Evolutionary conservation across 2,329 filamentous ascomycete genomes (phyloP).

Genomic region (Trichoderma sp.): DNA sequence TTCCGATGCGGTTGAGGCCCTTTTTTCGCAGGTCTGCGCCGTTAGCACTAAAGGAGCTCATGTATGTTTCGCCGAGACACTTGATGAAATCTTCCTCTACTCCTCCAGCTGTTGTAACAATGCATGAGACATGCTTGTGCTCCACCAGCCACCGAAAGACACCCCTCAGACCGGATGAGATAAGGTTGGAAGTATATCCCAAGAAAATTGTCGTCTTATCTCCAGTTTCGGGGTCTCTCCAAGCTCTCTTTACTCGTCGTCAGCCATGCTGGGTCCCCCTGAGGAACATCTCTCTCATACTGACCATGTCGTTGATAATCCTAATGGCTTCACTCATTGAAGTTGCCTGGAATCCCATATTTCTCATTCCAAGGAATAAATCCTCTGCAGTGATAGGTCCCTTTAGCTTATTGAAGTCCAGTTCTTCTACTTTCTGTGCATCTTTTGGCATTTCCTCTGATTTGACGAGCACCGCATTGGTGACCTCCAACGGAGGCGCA

Average conservation of each 20-base stretch:
- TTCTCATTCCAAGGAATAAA: constrained; percentile 74
- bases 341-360: constrained; percentile 73
- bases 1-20: constrained; percentile 93
- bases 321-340: constrained; percentile 82
- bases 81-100: constrained; percentile 99
- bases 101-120: constrained; percentile 93
- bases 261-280: background rate
- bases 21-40: constrained; percentile 77
- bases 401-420: constrained; percentile 85
- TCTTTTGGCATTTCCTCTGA: constrained; percentile 79
- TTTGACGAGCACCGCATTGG: constrained; percentile 78
- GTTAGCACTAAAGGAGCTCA: constrained; percentile 76
- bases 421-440: constrained; percentile 78
- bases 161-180: constrained; percentile 90
- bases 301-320: constrained; percentile 95
- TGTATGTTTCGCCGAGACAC: constrained; percentile 90
- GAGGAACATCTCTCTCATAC: constrained; percentile 22
- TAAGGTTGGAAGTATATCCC: constrained; percentile 95
- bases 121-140: constrained; percentile 86
- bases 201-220: constrained; percentile 90
- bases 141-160: constrained; percentile 90
- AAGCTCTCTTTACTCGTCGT: constrained; percentile 57
- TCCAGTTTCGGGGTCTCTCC: constrained; percentile 75
- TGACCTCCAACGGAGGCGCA: constrained; percentile 60
- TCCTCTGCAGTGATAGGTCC: constrained; percentile 81